Evolutionary conservation across 169 alveolate genomes (phyloP), one percentile per base, ranked within the genome.

Genomic region (Eimeria brunetti): DNA sequence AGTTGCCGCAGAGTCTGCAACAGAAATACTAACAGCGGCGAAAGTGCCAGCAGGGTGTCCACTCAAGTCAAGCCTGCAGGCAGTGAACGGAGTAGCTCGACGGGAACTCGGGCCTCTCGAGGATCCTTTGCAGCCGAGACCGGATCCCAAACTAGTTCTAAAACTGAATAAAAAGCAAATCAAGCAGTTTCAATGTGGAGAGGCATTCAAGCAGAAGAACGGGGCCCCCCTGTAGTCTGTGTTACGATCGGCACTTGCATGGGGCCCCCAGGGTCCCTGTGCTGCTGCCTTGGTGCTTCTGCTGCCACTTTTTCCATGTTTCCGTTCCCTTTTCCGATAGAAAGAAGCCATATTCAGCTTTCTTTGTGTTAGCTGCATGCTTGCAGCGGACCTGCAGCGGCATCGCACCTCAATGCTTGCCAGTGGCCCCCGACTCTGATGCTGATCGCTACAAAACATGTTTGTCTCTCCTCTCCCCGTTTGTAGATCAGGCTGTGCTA

Each of bases 191-290:
- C 30, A 36, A 36, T 69, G 5, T 2, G n/a, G n/a, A 69, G 33
- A 69, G 80, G 36, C 80, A 69, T 69, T 24, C 80, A 69, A 69
- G 80, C 46, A 69, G 80, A 33, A 14, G 80, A 67, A 67, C 44
- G 76, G 76, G 76, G 76, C 44, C 76, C 76, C 44, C 76, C 44
- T 3, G 27, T 67, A 22, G 44, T 7, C 44, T 67, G 76, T 67
- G 76, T 67, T 67, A 18, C 76, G 76, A 67, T 67, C 76, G 76
- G 14, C 76, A 67, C 44, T 30, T 67, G 44, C 44, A 67, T 30
- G 76, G 76, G 76, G 76, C 44, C 76, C 76, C 76, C 76, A 2
- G 44, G 44, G 76, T 67, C 76, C 76, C 76, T 27, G 44, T 67
- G 76, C 38, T 8, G 76, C 38, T 67, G 76, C 76, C 44, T 67